phyloP scores from a whole-genome alignment of 306 rosid genomes.

The Herpetospermum pedunculosum region DNA sequence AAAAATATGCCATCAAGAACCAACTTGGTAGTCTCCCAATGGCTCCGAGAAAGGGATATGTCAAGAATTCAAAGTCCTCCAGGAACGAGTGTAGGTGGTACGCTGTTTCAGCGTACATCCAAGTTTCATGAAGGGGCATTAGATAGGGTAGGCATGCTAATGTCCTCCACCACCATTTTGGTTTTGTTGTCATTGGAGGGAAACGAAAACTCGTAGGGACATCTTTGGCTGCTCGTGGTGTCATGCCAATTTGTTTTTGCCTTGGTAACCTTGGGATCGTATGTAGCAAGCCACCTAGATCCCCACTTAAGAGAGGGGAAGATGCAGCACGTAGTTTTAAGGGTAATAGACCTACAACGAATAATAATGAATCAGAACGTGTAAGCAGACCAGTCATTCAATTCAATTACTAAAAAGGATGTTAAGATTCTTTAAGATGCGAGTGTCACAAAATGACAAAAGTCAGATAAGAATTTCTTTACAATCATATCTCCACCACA shows the following conservation, averaged over 20 bases:
- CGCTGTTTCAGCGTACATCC: slow-evolving; percentile 98
- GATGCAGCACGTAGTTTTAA: slow-evolving; percentile 42
- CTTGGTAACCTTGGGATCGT: slow-evolving; percentile 39
- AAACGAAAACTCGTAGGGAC: slow-evolving; percentile 60
- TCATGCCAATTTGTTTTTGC: slow-evolving; percentile 15
- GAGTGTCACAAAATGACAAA: background rate
- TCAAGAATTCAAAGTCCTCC: slow-evolving; percentile 39
- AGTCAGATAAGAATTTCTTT: background rate
- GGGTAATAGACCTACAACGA: slow-evolving; percentile 29
- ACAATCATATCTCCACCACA: background rate
- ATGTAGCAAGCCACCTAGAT: slow-evolving; percentile 35
- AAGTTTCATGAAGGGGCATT: slow-evolving; percentile 89
- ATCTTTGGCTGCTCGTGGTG: slow-evolving; percentile 66
- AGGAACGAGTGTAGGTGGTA: slow-evolving; percentile 68
- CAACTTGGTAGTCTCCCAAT: slow-evolving; percentile 77
- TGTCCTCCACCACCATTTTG: slow-evolving; percentile 95
- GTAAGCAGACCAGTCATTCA: background rate
- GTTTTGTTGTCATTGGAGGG: slow-evolving; percentile 87
- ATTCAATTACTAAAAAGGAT: background rate
- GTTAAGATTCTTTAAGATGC: background rate
- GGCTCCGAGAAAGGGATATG: slow-evolving; percentile 77
- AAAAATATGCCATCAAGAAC: slow-evolving; percentile 90
- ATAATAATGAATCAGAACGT: background rate
- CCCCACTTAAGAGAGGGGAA: slow-evolving; percentile 39
- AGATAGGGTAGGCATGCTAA: slow-evolving; percentile 88